Base-by-base conservation (phyloP, 768 basidiomycete species). In the Crepidotus variabilis region DNA sequence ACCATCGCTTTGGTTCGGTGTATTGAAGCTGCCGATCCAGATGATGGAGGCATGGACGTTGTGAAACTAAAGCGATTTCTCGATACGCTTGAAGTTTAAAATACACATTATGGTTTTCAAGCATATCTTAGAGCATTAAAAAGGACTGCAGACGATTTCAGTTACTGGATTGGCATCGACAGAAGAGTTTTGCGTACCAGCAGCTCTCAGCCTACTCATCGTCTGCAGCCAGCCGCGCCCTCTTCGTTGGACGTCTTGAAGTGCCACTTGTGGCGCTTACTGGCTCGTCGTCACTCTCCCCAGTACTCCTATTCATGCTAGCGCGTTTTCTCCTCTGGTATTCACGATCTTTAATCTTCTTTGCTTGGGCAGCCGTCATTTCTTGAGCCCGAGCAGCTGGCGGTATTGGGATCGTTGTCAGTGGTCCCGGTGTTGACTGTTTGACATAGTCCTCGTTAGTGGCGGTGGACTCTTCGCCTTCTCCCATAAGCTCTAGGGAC, bases 301-400 rank as follows among this genome's bases (percentile, higher is more conserved):
- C 87, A 18, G 81, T 78, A 55, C 87, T 86, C 51, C 85, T 79
- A 52, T 80, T 82, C 10, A 78, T 79, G 60, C 75, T 81, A 13
- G 88, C 88, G 20, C 90, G 79, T 65, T 90, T 91, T 70, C 83
- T 83, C 55, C 90, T 73, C 66, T 92, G 90, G 65, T 91, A 92
- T 62, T 91, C 88, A 57, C 86, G 78, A 64, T 92, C 90, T n/a
- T 89, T 76, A 48, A 83, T 65, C 70, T 87, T 87, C 71, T 92
- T 92, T 61, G 84, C 80, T 63, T 90, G 86, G 0, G 87, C 87
- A 10, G 86, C 79, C 6, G 82, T 82, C 20, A 87, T 71, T 59
- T 90, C 90, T 60, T 87, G 85, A 9, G 75, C 74, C 50, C 84
- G 76, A 16, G 87, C 80, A 4, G 89, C 88, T 20, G 90, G 87